These are phyloP conservation scores for Fusarium nanum DNA, from an alignment of 2,329 filamentous ascomycete species.

Conservation along the genomic window DNA sequence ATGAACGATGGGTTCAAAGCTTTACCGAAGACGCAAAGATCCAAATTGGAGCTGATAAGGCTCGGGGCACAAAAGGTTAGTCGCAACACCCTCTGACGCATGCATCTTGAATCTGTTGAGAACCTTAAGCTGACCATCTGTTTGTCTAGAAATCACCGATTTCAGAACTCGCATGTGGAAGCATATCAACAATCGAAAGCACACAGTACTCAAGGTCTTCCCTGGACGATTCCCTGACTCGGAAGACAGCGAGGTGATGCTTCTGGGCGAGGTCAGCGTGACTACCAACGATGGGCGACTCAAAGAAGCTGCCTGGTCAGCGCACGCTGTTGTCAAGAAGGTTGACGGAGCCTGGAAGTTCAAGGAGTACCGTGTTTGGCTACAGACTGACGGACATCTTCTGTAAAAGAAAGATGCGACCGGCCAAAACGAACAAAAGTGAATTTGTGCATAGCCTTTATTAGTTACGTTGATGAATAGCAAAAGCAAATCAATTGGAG, in stretches of 20 bases:
- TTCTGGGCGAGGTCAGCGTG: constrained; percentile 48
- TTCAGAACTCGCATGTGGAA: constrained; percentile 60
- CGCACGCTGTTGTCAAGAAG: constrained; percentile 47
- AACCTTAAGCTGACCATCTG: constrained; percentile 9
- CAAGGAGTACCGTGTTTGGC: constrained; percentile 49
- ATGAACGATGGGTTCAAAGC: constrained; percentile 57
- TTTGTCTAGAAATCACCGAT: constrained; percentile 53
- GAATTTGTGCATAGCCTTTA: constrained; percentile 25
- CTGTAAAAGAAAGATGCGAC: constrained; percentile 17
- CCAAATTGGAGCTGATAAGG: constrained; percentile 56
- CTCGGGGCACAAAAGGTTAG: constrained; percentile 52
- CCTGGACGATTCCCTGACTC: constrained; percentile 51
- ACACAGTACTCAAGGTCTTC: constrained; percentile 57
- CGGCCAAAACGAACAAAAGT: constrained; percentile 8
- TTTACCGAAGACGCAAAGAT: constrained; percentile 58
- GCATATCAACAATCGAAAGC: constrained; percentile 53
- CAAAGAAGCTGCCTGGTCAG: constrained; percentile 48
- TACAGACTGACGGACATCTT: constrained; percentile 44
- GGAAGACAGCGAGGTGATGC: constrained; percentile 50
- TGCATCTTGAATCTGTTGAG: constrained; percentile 5
- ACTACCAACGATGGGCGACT: constrained; percentile 46
- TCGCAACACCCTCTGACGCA: constrained; percentile 1
- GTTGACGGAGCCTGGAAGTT: constrained; percentile 51
- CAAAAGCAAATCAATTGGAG: constrained; percentile 1
- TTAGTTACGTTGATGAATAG: constrained; percentile 18